Percentiles rank a stretch among this genome's conserved stretches.
Conservation (phyloP, 331 rosid species). For the Acacia concinna region DNA sequence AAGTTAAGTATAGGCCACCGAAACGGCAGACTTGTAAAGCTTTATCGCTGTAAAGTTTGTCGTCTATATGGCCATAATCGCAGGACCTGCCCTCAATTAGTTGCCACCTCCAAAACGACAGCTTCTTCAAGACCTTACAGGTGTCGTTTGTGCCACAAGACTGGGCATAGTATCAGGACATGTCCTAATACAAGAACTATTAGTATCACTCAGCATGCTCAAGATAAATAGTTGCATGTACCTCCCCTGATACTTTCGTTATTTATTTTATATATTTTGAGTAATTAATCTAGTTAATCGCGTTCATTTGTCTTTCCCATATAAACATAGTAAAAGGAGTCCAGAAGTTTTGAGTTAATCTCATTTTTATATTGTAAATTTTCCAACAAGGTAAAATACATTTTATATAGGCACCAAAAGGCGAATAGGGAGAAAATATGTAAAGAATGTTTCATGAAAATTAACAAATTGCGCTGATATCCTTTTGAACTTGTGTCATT, state of each 20-base stretch:
- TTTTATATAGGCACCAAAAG: not conserved
- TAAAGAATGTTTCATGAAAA: too few species aligned
- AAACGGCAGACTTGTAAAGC: conserved; percentile 37
- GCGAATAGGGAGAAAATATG: too few species aligned
- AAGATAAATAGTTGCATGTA: conserved; percentile 19
- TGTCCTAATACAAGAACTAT: conserved; percentile 52
- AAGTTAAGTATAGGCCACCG: conserved; percentile 39
- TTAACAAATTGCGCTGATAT: too few species aligned
- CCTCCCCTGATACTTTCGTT: not conserved
- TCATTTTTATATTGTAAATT: too few species aligned
- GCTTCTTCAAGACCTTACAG: conserved; percentile 38
- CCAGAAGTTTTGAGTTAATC: not conserved
- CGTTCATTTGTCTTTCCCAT: too few species aligned
- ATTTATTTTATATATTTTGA: not conserved
- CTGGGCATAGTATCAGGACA: conserved; percentile 77
- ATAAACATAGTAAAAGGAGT: not conserved
- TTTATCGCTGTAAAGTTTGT: conserved; percentile 57
- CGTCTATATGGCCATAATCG: conserved; percentile 72
- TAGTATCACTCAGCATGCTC: conserved; percentile 16
- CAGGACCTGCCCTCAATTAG: conserved; percentile 55
- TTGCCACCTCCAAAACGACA: conserved; percentile 13
- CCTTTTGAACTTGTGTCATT: too few species aligned
- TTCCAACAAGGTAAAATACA: not conserved
- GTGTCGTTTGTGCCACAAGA: conserved; percentile 60
- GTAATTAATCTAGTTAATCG: not conserved